Conservation (phyloP, 345 rosid species). For the Arabis hirsuta region DNA sequence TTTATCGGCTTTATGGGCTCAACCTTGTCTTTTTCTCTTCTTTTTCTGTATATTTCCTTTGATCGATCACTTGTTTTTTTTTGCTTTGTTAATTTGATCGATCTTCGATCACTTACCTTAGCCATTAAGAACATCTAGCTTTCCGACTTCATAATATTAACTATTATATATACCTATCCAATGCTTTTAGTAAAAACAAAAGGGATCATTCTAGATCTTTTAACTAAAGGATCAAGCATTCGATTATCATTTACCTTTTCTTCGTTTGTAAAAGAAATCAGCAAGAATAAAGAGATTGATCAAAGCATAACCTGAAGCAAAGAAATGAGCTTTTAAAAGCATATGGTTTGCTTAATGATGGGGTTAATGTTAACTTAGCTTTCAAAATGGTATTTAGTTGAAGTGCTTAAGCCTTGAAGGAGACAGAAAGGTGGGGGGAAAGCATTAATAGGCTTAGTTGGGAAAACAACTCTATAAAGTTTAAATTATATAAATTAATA, state of each 20-base stretch:
- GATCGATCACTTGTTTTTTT: no score
- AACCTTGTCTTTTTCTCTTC: background rate
- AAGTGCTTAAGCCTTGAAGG: slow-evolving; percentile 35
- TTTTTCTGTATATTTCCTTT: no score
- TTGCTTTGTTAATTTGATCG: background rate
- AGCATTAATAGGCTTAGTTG: slow-evolving; percentile 45
- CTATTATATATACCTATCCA: background rate
- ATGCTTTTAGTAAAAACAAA: slow-evolving; percentile 4
- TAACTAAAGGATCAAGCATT: slow-evolving; percentile 26
- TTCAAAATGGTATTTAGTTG: slow-evolving; percentile 17
- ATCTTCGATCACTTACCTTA: slow-evolving; percentile 17
- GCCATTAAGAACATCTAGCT: slow-evolving; percentile 25
- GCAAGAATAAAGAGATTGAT: slow-evolving; percentile 31
- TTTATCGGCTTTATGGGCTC: background rate
- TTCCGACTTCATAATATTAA: background rate
- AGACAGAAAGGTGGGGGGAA: slow-evolving; percentile 43
- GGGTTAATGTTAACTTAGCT: slow-evolving; percentile 25
- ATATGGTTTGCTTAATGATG: slow-evolving; percentile 36
- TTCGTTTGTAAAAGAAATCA: slow-evolving; percentile 12
- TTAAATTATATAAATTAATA: slow-evolving; percentile 13
- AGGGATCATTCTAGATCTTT: background rate
- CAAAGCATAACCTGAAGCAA: slow-evolving; percentile 36
- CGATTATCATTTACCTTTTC: background rate
- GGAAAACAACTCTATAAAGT: slow-evolving; percentile 32
- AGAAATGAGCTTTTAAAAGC: slow-evolving; percentile 9